Base-by-base conservation (phyloP, 106 monocot genomes). In the Phalaenopsis equestris region DNA sequence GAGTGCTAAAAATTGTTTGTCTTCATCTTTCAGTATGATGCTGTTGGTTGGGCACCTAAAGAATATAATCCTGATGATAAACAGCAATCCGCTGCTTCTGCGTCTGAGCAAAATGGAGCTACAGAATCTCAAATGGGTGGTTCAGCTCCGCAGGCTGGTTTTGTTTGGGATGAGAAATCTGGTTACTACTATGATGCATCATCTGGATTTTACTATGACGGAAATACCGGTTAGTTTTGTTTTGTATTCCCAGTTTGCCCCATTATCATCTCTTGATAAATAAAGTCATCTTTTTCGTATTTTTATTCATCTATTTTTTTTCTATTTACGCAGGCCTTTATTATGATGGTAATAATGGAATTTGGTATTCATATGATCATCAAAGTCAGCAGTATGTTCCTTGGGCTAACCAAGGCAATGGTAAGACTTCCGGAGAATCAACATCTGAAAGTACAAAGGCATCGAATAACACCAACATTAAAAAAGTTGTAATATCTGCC, bases 191-290 rank as follows among this genome's bases (percentile, higher is more conserved):
- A 95, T 82, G 99, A 99, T 89, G 93, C 99, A 58, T 78, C 99
- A 77, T 99, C 99, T 79, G 99, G 99, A n/a, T 99, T 99, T 76
- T 99, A 99, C 78, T 99, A 99, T 83, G 99, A 99, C 89, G 95
- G 91, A 79, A 99, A 99, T 81, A 87, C 99, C 79, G 99, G 95
- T 93, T 65, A 68, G 86, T 73, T 76, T 45, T 76, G 12, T 49
- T 70, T 70, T 30, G 30, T 24, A 24, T 47, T 52, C 42, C 30
- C 36, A 74, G n/a, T 19, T 6, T 42, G 45, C 0, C 37, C 6
- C 8, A 43, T 74, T 15, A 47, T 79, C 6, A 70, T 38, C 12
- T 70, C 21, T 24, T 8, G 39, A 70, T 10, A 70, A 70, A 6
- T 2, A 14, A 5, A 12, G 14, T 70, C 14, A 30, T 30, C 38